A percentile compares a stretch with the other conserved stretches of the same genome.
Evolutionary conservation across 106 monocot genomes (phyloP).

Genomic region (Hemerocallis citrina): DNA sequence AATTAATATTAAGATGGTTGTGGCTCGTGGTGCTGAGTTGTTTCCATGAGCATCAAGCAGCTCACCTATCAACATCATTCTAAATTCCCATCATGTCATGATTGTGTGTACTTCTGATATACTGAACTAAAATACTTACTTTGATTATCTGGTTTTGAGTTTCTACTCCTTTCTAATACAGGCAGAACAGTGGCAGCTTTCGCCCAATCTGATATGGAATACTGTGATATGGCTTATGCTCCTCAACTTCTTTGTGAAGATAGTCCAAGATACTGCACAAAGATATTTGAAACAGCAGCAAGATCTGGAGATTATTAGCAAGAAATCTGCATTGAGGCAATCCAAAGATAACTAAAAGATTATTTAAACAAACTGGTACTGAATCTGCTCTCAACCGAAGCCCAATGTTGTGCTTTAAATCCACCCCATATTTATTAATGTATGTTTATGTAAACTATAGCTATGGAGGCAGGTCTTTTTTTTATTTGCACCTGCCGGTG

Average conservation of each 20-base stretch:
- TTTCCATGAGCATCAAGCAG: too few relatives aligned
- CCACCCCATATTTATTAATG: neutral
- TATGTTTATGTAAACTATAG: too few relatives aligned
- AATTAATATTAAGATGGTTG: too few relatives aligned
- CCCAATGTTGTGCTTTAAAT: too few relatives aligned
- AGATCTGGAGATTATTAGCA: conserved; percentile 46
- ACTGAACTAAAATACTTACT: too few relatives aligned
- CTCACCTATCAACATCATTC: too few relatives aligned
- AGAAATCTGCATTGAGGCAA: neutral
- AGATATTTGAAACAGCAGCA: conserved; percentile 54
- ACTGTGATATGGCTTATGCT: conserved; percentile 73
- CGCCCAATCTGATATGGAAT: conserved; percentile 70
- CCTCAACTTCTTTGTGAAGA: conserved; percentile 62
- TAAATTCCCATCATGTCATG: too few relatives aligned
- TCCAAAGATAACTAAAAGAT: neutral
- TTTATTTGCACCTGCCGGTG: neutral
- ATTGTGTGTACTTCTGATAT: too few relatives aligned
- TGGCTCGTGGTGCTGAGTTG: too few relatives aligned
- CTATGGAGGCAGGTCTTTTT: conserved; percentile 4
- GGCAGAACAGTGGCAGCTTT: conserved; percentile 67
- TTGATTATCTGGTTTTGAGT: too few relatives aligned
- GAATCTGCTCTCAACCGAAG: neutral
- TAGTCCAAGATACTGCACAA: conserved; percentile 70
- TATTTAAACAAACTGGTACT: neutral
- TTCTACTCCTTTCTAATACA: conserved; percentile 25